Base-by-base conservation (phyloP, 2,329 filamentous ascomycete species). In the Thelonectria olida region DNA sequence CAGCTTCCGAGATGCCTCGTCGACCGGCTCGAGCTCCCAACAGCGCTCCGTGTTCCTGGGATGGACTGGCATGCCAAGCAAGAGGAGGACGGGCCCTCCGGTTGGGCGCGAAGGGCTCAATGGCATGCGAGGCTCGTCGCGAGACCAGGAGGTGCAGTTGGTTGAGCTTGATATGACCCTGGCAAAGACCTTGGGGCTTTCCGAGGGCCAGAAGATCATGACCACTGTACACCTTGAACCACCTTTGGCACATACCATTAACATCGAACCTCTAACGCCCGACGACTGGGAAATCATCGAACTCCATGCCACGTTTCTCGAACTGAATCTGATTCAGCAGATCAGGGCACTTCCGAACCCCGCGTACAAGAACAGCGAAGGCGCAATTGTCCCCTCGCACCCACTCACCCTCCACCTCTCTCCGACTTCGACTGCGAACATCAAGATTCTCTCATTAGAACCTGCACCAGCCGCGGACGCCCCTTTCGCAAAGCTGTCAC, bases 231-330 rank as follows among this genome's bases (percentile, higher is more conserved):
- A 99, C 76, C 80, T 97, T 65, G 93, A 99, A 74, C 95, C 95
- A 49, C 93, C 94, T 2, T 81, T 96, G 66, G 93, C 93, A 49
- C 93, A 97, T 76, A 98, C 94, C 2, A 91, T 99, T 77, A 93
- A 97, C 74, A 98, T 99, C 70, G 96, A 99, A 76, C 96, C 96
- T 31, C 80, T 98, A 71, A 98, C 96, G 0, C 89, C 95, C 2
- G 93, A 96, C 60, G 96, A 99, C 75, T 99, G 96, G 96, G 96
- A 99, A 79, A 97, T 98, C 72, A 98, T 99, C 70, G 96, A 99
- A 78, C 83, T 99, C 2, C 96, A 99, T 80, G 96, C 96, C 5
- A 96, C 91, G 15, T 99, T 98, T 73, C 83, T 99, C 51, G 96
- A 99, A 74, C 84, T 97, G 66, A 98, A 99, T 76, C 88, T 99